Evolutionary conservation across 805 yeast genomes (phyloP).

Genomic region (Cyberlindnera bimundalis): DNA sequence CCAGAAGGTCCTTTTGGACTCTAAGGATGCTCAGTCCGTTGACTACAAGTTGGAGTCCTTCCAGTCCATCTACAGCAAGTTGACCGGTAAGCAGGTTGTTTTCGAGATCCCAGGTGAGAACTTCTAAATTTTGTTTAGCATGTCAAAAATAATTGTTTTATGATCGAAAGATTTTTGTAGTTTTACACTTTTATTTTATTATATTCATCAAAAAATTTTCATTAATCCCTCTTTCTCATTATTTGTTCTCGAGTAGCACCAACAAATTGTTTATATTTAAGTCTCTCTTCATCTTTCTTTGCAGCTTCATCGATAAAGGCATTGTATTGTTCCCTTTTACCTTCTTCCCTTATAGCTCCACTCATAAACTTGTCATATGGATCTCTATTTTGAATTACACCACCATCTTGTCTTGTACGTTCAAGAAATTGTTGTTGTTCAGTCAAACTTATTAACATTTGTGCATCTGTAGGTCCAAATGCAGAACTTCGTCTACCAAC

Average conservation of each 20-base stretch:
- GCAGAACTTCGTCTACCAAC: slow-evolving; percentile 3
- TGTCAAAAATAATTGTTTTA: slow-evolving; percentile 11
- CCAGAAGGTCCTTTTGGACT: slow-evolving; percentile 96
- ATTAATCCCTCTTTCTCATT: slow-evolving; percentile 1
- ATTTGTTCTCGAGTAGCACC: slow-evolving; percentile 14
- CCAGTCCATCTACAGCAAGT: slow-evolving; percentile 97
- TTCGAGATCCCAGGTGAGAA: slow-evolving; percentile 80
- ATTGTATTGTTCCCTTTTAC: slow-evolving; percentile 15
- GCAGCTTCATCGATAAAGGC: slow-evolving; percentile 24
- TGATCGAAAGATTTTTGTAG: background rate
- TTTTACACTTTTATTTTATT: background rate
- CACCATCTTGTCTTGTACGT: slow-evolving; percentile 9
- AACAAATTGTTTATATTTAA: slow-evolving; percentile 18
- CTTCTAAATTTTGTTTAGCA: slow-evolving; percentile 32
- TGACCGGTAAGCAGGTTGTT: slow-evolving; percentile 99
- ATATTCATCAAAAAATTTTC: background rate
- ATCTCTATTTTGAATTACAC: background rate
- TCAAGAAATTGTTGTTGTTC: slow-evolving; percentile 21
- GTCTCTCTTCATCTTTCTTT: slow-evolving; percentile 17
- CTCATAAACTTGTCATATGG: slow-evolving; percentile 25
- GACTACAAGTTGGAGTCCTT: slow-evolving; percentile 99
- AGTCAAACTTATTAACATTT: slow-evolving; percentile 18
- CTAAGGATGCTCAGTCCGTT: slow-evolving; percentile 94
- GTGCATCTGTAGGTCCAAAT: slow-evolving; percentile 8
- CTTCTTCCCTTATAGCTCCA: slow-evolving; percentile 21